Evolutionary conservation across 176 grass and related monocot species (phyloP).

Genomic region (Raddia distichophylla): DNA sequence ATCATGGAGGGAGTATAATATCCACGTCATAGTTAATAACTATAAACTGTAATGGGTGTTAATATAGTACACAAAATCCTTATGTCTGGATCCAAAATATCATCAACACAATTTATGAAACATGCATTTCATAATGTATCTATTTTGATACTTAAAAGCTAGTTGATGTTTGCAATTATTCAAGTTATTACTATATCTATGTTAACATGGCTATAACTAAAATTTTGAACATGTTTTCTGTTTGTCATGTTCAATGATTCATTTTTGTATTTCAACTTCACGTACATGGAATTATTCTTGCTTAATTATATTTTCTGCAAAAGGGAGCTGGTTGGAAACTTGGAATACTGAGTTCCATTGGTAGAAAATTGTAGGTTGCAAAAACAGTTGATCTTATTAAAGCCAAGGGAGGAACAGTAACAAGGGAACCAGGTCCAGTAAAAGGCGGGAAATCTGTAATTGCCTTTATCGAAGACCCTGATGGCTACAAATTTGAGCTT

Average conservation of each 20-base stretch:
- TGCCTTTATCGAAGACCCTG: constrained; percentile 93
- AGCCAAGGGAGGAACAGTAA: constrained; percentile 91
- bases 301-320: background rate
- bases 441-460: constrained; percentile 83
- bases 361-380: constrained; percentile 56
- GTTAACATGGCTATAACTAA: background rate
- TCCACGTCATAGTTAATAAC: background rate
- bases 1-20: background rate
- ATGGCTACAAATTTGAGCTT: constrained; percentile 97
- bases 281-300: background rate
- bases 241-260: constrained; percentile 15
- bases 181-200: background rate
- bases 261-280: background rate
- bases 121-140: background rate
- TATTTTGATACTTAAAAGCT: background rate
- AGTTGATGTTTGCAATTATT: constrained; percentile 15
- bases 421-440: constrained; percentile 83
- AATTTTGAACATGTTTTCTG: constrained; percentile 5
- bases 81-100: constrained; percentile 19
- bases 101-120: background rate
- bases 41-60: background rate
- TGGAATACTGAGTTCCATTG: constrained; percentile 33
- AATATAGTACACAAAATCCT: background rate
- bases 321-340: background rate
- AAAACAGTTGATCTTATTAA: constrained; percentile 96